These are phyloP conservation scores for Afroboletus lepidellus DNA, from an alignment of 1,284 basidiomycete genomes.

Conservation along the genomic window DNA sequence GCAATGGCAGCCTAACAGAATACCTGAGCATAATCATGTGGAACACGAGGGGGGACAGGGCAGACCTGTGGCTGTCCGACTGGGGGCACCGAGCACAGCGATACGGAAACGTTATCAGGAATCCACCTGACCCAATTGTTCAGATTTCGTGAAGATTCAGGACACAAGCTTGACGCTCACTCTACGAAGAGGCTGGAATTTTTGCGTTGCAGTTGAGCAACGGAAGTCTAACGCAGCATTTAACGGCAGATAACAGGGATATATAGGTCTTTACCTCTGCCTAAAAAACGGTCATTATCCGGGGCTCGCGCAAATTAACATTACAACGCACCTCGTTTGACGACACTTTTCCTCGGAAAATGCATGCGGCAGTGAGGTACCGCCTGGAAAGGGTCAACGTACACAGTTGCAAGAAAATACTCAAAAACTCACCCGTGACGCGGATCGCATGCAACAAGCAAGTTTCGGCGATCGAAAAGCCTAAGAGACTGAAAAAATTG, in stretches of 20 bases:
- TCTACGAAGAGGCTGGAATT: slow-evolving; percentile 78
- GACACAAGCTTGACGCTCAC: slow-evolving; percentile 38
- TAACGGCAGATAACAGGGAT: background rate
- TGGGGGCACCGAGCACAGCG: slow-evolving; percentile 81
- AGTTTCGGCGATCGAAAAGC: slow-evolving; percentile 77
- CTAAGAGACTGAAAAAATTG: slow-evolving; percentile 37
- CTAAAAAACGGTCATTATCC: slow-evolving; percentile 30
- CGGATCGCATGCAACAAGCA: slow-evolving; percentile 85
- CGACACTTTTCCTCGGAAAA: slow-evolving; percentile 82
- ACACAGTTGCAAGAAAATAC: background rate
- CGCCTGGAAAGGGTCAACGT: slow-evolving; percentile 43
- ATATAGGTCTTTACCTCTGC: slow-evolving; percentile 29
- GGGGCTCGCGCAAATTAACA: background rate
- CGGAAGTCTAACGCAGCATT: slow-evolving; percentile 37
- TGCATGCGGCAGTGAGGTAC: slow-evolving; percentile 84
- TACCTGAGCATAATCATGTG: slow-evolving; percentile 1
- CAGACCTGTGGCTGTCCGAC: slow-evolving; percentile 71
- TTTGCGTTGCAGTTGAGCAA: slow-evolving; percentile 63
- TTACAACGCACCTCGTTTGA: slow-evolving; percentile 69
- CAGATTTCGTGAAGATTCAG: background rate
- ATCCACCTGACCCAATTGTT: slow-evolving; percentile 60
- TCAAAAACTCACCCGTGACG: slow-evolving; percentile 57
- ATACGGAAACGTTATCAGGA: slow-evolving; percentile 80
- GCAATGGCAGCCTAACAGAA: slow-evolving; percentile 70
- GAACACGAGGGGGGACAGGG: slow-evolving; percentile 21